These are phyloP conservation scores for Leishmania gerbilli DNA, from an alignment of 208 protist genomes.

Conservation along the genomic window DNA sequence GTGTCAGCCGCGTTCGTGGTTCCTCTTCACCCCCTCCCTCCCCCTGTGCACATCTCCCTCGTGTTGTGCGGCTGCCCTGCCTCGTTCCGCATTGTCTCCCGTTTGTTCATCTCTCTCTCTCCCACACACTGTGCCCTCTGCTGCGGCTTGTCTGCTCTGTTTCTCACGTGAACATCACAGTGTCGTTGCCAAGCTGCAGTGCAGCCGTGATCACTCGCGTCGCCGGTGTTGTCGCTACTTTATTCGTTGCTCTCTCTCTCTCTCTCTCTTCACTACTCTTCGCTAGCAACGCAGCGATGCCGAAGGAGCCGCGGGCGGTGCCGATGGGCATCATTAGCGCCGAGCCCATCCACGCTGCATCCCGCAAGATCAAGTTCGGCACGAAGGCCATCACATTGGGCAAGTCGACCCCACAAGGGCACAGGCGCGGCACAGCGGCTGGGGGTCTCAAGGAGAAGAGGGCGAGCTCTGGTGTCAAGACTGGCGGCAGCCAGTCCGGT, in stretches of 20 bases:
- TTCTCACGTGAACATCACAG: background rate
- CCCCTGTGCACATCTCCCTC: background rate
- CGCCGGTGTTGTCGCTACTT: background rate
- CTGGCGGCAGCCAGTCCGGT: constrained; percentile 82
- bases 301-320: constrained; percentile 67
- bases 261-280: background rate
- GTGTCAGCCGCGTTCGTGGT: background rate
- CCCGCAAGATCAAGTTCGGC: constrained; percentile 76
- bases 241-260: background rate
- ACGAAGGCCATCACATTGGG: constrained; percentile 75
- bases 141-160: background rate
- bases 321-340: constrained; percentile 88
- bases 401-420: constrained; percentile 51
- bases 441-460: constrained; percentile 45
- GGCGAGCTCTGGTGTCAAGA: constrained; percentile 48
- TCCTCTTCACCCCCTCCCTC: background rate
- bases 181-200: background rate
- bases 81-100: background rate
- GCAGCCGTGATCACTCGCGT: background rate
- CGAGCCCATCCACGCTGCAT: constrained; percentile 49
- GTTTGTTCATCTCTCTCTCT: background rate
- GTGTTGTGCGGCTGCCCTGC: background rate
- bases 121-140: background rate
- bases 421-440: constrained; percentile 17
- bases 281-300: constrained; percentile 38